Base-by-base conservation (phyloP, 192 early-diverging fungal species). In the Mortierella antarctica region DNA sequence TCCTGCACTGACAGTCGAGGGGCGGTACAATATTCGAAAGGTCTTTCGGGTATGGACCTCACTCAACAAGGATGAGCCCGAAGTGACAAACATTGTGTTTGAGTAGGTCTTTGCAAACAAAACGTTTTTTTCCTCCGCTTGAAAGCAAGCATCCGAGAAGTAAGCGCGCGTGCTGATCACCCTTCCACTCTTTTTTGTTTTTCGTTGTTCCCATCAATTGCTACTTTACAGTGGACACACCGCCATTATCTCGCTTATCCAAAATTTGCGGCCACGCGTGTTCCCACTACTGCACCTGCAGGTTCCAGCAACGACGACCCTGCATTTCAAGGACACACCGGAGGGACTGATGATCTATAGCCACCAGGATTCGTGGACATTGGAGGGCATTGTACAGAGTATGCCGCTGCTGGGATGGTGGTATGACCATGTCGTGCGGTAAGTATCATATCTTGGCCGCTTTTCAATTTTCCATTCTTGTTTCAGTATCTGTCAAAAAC, bases 341-440 rank as follows among this genome's bases (percentile, higher is more conserved):
- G 63, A 69, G 58, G 87, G 85, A 21, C 63, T 78, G 7, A 86
- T 87, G 70, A 87, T 89, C 44, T 85, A 84, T 44, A 76, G 82
- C 53, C 87, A 89, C 51, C 87, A 89, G 61, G 88, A 89, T 50
- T 88, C 83, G 9, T 89, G 88, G 88, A 86, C 87, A 6, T 61
- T 89, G n/a, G 88, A 87, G 66, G 88, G 86, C 10, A 71, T 89
- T 48, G 75, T 89, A 17, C 75, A 85, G 63, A 85, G 84, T n/a
- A 79, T 88, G 49, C 88, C 88, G n/a, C 62, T 88, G 20, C 69
- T 88, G 20, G 85, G 81, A 46, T 89, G 82, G 75, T 89, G 88
- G 88, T 88, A 89, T 57, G 86, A 88, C 48, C 72, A 86, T 54
- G 84, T 89, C 10, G 80, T 86, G 21, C 65, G 88, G 54, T 83